Conservation (phyloP, 2,329 filamentous ascomycete species). For the Monilinia fructicola region DNA sequence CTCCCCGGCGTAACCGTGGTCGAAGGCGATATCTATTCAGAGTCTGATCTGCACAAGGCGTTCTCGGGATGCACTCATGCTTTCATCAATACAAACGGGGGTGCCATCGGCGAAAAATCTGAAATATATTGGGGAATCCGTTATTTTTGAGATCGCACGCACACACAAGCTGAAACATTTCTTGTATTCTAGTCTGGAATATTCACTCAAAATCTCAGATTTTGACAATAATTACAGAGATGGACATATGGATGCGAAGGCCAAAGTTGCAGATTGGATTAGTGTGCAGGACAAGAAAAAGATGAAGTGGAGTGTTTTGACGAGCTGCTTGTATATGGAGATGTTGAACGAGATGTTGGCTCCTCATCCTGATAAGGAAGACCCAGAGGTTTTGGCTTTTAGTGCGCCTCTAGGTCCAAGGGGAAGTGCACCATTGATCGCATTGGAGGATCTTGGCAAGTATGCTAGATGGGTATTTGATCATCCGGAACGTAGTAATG, state of each 20-base stretch:
- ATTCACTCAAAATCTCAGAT: constrained; percentile 42
- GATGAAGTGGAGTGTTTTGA: constrained; percentile 35
- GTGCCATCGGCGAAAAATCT: constrained; percentile 41
- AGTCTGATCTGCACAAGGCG: constrained; percentile 41
- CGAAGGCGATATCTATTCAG: constrained; percentile 43
- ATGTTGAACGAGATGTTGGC: constrained; percentile 33
- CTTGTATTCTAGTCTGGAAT: constrained; percentile 44
- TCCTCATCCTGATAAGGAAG: constrained; percentile 24
- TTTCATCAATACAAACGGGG: constrained; percentile 47
- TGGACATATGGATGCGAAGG: constrained; percentile 46
- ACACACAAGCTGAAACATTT: constrained; percentile 37
- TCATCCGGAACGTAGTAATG: constrained; percentile 30
- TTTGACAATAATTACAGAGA: constrained; percentile 42
- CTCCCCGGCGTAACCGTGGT: constrained; percentile 44
- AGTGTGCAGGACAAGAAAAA: constrained; percentile 26
- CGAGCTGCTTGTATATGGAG: constrained; percentile 41
- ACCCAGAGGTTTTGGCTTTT: constrained; percentile 27
- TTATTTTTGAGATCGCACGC: constrained; percentile 39
- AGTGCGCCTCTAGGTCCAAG: constrained; percentile 27
- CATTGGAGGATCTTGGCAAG: constrained; percentile 34
- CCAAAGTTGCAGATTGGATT: constrained; percentile 37
- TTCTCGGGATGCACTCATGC: constrained; percentile 42
- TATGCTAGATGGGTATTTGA: constrained; percentile 38
- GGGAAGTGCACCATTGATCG: constrained; percentile 31
- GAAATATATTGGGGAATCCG: constrained; percentile 44